Conservation (phyloP, 2,329 filamentous ascomycete genomes). For the Amesomyces nigricolor region DNA sequence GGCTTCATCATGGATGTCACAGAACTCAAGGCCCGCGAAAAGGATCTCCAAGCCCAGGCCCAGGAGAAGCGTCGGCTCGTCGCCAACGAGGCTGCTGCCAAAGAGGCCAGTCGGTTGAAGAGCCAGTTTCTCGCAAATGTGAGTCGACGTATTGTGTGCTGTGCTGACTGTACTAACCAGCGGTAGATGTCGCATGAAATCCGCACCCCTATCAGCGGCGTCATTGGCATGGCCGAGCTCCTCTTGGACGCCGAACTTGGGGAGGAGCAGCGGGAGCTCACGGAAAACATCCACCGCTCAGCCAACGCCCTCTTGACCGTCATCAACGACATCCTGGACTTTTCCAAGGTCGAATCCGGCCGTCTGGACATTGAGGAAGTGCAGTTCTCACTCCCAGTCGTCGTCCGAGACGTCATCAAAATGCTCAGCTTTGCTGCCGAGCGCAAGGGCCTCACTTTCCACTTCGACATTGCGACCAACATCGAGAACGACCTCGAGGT, state of each 20-base stretch:
- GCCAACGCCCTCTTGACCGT: constrained; percentile 78
- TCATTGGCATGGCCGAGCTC: constrained; percentile 74
- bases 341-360: constrained; percentile 79
- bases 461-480: constrained; percentile 56
- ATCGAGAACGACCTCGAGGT: constrained; percentile 67
- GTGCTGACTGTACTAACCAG: background rate
- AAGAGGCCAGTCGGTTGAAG: constrained; percentile 74
- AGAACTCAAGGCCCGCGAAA: constrained; percentile 60
- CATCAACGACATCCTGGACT: constrained; percentile 87
- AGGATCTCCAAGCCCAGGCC: constrained; percentile 57
- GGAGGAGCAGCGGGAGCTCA: constrained; percentile 67
- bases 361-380: constrained; percentile 74
- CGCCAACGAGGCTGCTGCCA: constrained; percentile 71
- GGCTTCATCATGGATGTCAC: constrained; percentile 78
- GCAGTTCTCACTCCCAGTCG: constrained; percentile 67
- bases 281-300: constrained; percentile 72
- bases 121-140: constrained; percentile 70
- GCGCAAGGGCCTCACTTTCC: constrained; percentile 70
- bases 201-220: constrained; percentile 70
- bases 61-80: constrained; percentile 64
- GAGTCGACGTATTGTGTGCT: constrained; percentile 15
- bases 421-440: constrained; percentile 84
- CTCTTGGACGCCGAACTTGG: constrained; percentile 62
- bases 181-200: constrained; percentile 71
- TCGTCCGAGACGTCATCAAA: constrained; percentile 73